Percentiles rank a stretch among this genome's conserved stretches.
Evolutionary conservation across 805 yeast species (phyloP).

Genomic region (Pichia phayaonensis): DNA sequence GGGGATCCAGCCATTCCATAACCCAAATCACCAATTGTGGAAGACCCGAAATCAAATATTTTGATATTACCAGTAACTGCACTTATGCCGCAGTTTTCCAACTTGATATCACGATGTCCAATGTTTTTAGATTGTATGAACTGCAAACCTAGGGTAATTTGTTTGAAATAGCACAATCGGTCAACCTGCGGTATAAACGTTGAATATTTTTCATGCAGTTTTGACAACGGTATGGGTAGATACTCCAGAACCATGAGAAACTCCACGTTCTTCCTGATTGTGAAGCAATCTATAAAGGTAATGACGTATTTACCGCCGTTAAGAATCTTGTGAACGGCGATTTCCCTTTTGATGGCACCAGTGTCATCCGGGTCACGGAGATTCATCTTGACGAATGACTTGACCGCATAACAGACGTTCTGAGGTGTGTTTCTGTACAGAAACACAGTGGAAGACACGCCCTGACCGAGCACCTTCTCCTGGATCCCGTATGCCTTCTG

Average conservation of each 20-base stretch:
- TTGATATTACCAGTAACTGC: slow-evolving; percentile 27
- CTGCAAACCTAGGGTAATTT: slow-evolving; percentile 31
- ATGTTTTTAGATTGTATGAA: slow-evolving; percentile 31
- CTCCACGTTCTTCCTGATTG: slow-evolving; percentile 17
- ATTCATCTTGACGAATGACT: slow-evolving; percentile 32
- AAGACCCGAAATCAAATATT: slow-evolving; percentile 46
- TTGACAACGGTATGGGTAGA: slow-evolving; percentile 27
- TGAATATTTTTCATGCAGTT: background rate
- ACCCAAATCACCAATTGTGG: slow-evolving; percentile 20
- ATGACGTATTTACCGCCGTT: slow-evolving; percentile 32
- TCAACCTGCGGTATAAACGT: slow-evolving; percentile 9
- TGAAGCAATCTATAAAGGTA: slow-evolving; percentile 26
- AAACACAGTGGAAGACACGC: slow-evolving; percentile 5
- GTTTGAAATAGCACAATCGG: slow-evolving; percentile 33
- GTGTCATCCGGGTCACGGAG: slow-evolving; percentile 36
- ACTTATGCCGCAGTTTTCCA: slow-evolving; percentile 37
- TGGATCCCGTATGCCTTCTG: slow-evolving; percentile 2
- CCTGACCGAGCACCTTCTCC: slow-evolving; percentile 1
- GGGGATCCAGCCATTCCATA: slow-evolving; percentile 44
- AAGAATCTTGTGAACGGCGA: slow-evolving; percentile 19
- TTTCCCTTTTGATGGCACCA: slow-evolving; percentile 33
- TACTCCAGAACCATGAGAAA: slow-evolving; percentile 26
- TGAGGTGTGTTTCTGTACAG: background rate
- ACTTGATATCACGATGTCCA: slow-evolving; percentile 46
- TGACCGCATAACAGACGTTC: slow-evolving; percentile 32